Percentiles rank a stretch among this genome's conserved stretches.
These are phyloP conservation scores for Ophiostoma quercus DNA, from an alignment of 2,329 filamentous ascomycete genomes.

Conservation along the genomic window DNA sequence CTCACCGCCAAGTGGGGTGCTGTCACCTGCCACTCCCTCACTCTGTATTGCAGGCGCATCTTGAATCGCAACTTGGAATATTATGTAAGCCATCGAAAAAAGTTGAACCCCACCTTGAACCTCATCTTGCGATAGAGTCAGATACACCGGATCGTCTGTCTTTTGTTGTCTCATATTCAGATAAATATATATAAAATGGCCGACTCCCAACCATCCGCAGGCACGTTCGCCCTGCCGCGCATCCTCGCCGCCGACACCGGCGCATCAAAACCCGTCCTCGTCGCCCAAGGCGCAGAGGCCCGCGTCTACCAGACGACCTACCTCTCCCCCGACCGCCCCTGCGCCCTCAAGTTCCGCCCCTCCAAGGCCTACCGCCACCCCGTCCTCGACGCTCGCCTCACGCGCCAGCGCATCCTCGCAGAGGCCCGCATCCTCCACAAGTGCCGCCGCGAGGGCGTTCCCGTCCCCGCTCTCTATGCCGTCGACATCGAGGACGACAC, in stretches of 20 bases:
- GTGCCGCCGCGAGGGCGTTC: slow-evolving; percentile 71
- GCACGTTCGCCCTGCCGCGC: slow-evolving; percentile 37
- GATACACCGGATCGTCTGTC: neutral
- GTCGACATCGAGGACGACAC: slow-evolving; percentile 55
- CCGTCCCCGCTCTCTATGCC: slow-evolving; percentile 75
- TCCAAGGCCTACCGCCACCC: slow-evolving; percentile 89
- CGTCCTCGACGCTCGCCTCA: slow-evolving; percentile 79
- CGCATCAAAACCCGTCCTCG: slow-evolving; percentile 54
- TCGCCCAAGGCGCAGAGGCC: slow-evolving; percentile 93
- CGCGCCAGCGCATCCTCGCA: slow-evolving; percentile 77
- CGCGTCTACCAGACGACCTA: slow-evolving; percentile 85
- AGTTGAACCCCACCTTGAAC: slow-evolving; percentile 20
- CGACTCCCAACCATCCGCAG: slow-evolving; percentile 19
- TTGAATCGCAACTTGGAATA: neutral
- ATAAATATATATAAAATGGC: neutral
- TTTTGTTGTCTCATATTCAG: neutral
- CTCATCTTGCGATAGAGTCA: neutral
- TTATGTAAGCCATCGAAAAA: neutral
- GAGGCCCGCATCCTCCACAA: slow-evolving; percentile 82
- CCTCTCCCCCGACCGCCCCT: slow-evolving; percentile 60
- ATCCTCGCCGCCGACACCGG: slow-evolving; percentile 53
- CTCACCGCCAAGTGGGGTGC: neutral
- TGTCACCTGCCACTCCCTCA: neutral
- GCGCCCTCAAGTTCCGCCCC: slow-evolving; percentile 86
- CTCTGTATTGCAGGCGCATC: too few relatives aligned